Conservation (phyloP, 768 basidiomycete genomes). For the Psilocybe tampanensis region DNA sequence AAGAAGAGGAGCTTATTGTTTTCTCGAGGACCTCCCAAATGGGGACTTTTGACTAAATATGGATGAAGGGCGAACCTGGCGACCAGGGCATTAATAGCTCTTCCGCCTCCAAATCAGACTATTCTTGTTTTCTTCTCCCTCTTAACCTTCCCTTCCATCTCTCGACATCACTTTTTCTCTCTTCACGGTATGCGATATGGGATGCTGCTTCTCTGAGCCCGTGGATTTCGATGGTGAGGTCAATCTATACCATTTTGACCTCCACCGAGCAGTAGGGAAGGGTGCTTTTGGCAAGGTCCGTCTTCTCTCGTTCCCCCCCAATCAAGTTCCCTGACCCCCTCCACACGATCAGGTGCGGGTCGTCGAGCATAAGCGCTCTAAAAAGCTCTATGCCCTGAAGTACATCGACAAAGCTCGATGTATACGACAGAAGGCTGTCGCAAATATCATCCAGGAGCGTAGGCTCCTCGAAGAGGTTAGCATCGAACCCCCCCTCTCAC, state of each 20-base stretch:
- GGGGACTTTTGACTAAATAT: neutral
- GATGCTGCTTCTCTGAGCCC: slow-evolving; percentile 71
- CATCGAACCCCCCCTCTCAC: slow-evolving; percentile 2
- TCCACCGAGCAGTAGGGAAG: slow-evolving; percentile 93
- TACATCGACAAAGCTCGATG: slow-evolving; percentile 97
- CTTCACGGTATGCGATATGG: slow-evolving; percentile 51
- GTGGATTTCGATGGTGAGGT: slow-evolving; percentile 86
- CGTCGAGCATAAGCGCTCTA: slow-evolving; percentile 93
- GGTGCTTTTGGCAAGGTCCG: slow-evolving; percentile 97
- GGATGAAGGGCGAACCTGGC: slow-evolving; percentile 9
- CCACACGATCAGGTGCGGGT: slow-evolving; percentile 75
- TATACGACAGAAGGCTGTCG: slow-evolving; percentile 87
- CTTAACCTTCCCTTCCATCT: slow-evolving; percentile 34
- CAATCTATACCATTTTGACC: slow-evolving; percentile 95
- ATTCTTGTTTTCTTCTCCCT: slow-evolving; percentile 38
- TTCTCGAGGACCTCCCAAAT: neutral
- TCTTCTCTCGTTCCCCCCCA: slow-evolving; percentile 11
- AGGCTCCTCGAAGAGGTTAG: slow-evolving; percentile 88
- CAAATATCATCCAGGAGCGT: slow-evolving; percentile 93
- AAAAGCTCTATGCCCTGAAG: slow-evolving; percentile 92
- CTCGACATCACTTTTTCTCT: slow-evolving; percentile 30
- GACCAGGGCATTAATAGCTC: slow-evolving; percentile 16
- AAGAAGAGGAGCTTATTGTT: neutral
- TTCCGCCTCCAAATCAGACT: slow-evolving; percentile 29
- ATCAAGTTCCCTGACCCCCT: slow-evolving; percentile 7